phyloP scores from a whole-genome alignment of 805 yeast genomes.

The Metahyphopichia silvanorum region DNA sequence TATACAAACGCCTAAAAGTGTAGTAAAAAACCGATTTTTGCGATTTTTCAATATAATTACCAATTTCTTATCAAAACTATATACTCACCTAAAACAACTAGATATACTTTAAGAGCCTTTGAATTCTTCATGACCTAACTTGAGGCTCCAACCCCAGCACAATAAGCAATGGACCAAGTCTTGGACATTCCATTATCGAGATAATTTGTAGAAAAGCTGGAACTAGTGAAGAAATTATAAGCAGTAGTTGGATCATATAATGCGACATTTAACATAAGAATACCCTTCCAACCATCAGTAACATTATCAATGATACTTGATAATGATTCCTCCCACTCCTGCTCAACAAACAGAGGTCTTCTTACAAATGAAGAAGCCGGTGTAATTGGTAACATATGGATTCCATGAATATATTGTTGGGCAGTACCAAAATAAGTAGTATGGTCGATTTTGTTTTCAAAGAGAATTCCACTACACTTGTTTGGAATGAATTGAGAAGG shows the following conservation, averaged over 20 bases:
- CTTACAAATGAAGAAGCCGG: constrained; percentile 60
- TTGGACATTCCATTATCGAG: constrained; percentile 12
- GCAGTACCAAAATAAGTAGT: constrained; percentile 66
- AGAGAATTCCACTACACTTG: constrained; percentile 65
- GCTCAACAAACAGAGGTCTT: constrained; percentile 43
- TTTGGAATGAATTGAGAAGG: constrained; percentile 53
- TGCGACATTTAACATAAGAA: constrained; percentile 18
- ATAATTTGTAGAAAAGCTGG: constrained; percentile 5
- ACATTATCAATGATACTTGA: constrained; percentile 35
- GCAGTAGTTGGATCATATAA: constrained; percentile 13
- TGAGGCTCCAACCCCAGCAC: constrained; percentile 8
- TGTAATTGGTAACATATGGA: constrained; percentile 73
- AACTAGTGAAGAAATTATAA: constrained; percentile 12
- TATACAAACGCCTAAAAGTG: too few species aligned
- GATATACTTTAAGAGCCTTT: too few species aligned
- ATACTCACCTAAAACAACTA: too few species aligned
- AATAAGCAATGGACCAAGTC: constrained; percentile 16
- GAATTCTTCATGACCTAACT: too few species aligned
- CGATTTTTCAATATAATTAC: too few species aligned
- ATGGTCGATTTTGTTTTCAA: constrained; percentile 71
- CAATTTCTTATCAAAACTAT: too few species aligned
- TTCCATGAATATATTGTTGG: constrained; percentile 68
- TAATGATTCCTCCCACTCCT: constrained; percentile 40
- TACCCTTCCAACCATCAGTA: constrained; percentile 66
- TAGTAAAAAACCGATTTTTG: too few species aligned